Base-by-base conservation (phyloP, 805 yeast species). In the Suhomyces vadensis region DNA sequence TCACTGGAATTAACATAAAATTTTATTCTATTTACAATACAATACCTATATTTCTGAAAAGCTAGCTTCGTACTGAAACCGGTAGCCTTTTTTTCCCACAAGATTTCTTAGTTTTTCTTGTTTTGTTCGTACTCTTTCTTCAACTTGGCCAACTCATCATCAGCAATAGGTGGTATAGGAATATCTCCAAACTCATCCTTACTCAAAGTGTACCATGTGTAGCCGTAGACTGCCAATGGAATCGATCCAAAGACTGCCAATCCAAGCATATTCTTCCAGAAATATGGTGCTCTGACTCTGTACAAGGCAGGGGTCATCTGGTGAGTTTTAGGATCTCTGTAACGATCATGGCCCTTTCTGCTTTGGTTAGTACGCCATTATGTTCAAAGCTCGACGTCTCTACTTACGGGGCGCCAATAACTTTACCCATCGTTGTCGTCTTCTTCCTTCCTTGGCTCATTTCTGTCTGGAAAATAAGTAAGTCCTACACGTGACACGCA, bases 231-330 rank as follows among this genome's bases (percentile, higher is more conserved):
- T 35, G 87, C 82, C 8, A 78, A 71, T 5, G 94, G 83, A 41
- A 88, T 67, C n/a, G 84, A 77, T 4, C 82, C 66, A 16, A 88
- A 69, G 0, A 77, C 65, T 13, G 72, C 71, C 40, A 91, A 79
- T 0, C 82, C 78, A 14, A 79, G 69, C 59, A 85, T 78, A 63
- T 91, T 92, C 56, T 75, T 81, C 77, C 82, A 79, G 68, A 90
- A 87, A 60, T 79, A 92, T 33, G 96, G 97, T 48, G 78, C 75
- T 64, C 98, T 79, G 37, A 96, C 97, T 52, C 98, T 77, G 53
- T 88, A 74, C 75, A 92, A 82, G 5, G 97, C 96, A 11, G 96
- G 96, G 1, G 97, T 87, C 92, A 90, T 90, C 59, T 84, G 84
- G 67, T 79, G 85, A 25, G 91, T 86, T 51, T 71, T 69, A 27